Evolutionary conservation across 768 basidiomycete genomes (phyloP).

Genomic region (Jaapia argillacea): DNA sequence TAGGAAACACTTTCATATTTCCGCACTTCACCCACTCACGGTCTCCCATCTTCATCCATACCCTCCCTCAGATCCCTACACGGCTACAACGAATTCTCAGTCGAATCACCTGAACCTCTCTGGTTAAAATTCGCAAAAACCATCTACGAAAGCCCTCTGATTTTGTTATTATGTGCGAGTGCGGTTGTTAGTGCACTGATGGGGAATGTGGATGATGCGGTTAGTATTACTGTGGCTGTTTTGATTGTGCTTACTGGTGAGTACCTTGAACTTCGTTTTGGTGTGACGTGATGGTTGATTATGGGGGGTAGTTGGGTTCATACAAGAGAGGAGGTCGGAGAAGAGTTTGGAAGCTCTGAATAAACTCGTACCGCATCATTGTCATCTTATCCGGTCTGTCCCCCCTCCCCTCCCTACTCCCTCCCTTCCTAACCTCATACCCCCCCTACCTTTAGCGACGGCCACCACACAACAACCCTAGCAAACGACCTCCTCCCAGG

Average conservation of each 20-base stretch:
- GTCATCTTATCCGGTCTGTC: conserved; percentile 67
- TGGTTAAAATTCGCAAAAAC: conserved; percentile 88
- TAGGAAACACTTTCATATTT: conserved; percentile 73
- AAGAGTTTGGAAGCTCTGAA: conserved; percentile 91
- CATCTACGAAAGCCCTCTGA: conserved; percentile 91
- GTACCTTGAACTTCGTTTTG: conserved; percentile 8
- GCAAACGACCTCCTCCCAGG: conserved; percentile 97
- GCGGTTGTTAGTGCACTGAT: conserved; percentile 83
- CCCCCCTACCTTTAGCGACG: conserved; percentile 28
- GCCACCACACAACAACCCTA: conserved; percentile 65
- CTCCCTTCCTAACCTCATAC: not conserved
- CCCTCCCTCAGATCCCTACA: conserved; percentile 52
- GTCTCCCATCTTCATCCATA: conserved; percentile 56
- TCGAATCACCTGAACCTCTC: conserved; percentile 70
- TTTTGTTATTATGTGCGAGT: conserved; percentile 83
- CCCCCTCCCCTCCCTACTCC: not conserved
- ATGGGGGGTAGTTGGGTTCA: conserved; percentile 65
- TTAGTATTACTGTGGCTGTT: conserved; percentile 88
- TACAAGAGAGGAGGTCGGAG: conserved; percentile 92
- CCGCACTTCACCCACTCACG: conserved; percentile 48
- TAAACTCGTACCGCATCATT: conserved; percentile 95
- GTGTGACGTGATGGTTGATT: not conserved
- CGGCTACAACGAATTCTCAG: conserved; percentile 93
- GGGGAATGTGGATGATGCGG: conserved; percentile 93
- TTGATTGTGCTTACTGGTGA: conserved; percentile 88